Conservation (phyloP, 768 basidiomycete genomes). For the Leccinum disarticulatum region DNA sequence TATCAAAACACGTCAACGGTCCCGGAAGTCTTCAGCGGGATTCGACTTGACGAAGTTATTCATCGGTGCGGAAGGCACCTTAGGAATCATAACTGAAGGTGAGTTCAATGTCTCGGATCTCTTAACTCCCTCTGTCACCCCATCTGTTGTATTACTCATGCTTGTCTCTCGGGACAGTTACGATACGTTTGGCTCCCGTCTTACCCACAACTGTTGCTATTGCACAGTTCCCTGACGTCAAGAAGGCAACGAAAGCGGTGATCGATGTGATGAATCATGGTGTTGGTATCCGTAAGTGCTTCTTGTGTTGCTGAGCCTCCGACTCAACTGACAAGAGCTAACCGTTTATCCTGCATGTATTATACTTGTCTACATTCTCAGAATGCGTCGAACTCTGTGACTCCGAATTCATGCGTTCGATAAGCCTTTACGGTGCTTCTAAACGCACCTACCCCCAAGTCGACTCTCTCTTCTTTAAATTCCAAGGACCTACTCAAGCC, state of each 20-base stretch:
- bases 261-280: slow-evolving; percentile 71
- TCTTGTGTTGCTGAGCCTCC: background rate
- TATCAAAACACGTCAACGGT: slow-evolving; percentile 80
- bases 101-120: background rate
- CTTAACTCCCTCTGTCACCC: background rate
- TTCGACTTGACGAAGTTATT: slow-evolving; percentile 85
- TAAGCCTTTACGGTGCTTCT: slow-evolving; percentile 56
- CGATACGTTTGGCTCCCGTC: slow-evolving; percentile 77
- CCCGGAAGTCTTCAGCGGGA: slow-evolving; percentile 85
- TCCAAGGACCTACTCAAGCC: slow-evolving; percentile 66
- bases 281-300: slow-evolving; percentile 67
- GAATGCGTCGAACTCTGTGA: slow-evolving; percentile 89
- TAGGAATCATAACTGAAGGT: slow-evolving; percentile 91
- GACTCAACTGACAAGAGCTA: background rate
- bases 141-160: background rate
- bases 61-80: slow-evolving; percentile 78
- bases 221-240: slow-evolving; percentile 77
- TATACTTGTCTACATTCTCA: slow-evolving; percentile 21
- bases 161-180: slow-evolving; percentile 44
- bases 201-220: slow-evolving; percentile 82
- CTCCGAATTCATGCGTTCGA: slow-evolving; percentile 61
- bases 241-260: slow-evolving; percentile 71
- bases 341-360: background rate
- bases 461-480: slow-evolving; percentile 84
- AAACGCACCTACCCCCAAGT: slow-evolving; percentile 55